Evolutionary conservation across 331 rosid genomes (phyloP), one percentile per base, ranked within the genome.

Genomic region (Malus hybrid): DNA sequence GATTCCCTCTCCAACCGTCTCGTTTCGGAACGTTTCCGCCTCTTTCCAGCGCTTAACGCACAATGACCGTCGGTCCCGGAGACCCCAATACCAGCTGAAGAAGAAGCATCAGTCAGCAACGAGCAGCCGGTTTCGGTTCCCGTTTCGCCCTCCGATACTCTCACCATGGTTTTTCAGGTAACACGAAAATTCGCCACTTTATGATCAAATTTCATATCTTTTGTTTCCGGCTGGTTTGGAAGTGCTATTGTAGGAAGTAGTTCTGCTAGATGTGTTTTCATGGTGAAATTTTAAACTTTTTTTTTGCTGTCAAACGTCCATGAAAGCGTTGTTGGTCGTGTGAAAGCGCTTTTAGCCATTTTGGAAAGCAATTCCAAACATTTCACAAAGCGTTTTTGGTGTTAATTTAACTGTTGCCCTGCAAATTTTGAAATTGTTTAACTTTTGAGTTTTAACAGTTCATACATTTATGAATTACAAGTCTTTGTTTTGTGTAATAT

Each of bases 81-180:
- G 59, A 73, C 90, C 61, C 80, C 55, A 13, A n/a, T 75, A 63
- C 82, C 87, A 15, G 83, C 72, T 55, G 78, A 76, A 78, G 83
- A 68, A 78, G 83, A 76, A 42, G 80, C 67, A 75, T 28, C 70
- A 13, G 52, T 46, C 20, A 22, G n/a, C 24, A 34, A 32, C 84
- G 75, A 63, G 73, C 68, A 70, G 76, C 73, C 61, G 61, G 97
- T 93, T 75, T 86, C 88, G 14, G 93, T 91, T 5, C 91, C 96
- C 27, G 82, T 93, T 82, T 93, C 91, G 6, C 86, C 98, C 0
- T 87, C 96, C 1, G 96, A 93, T 12, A 86, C 85, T 22, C 97
- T 93, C 83, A 85, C 88, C 60, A 93, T 93, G 97, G 73, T 87
- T 83, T 91, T 93, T 86, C 97, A 88, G 97, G 97, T 91, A 6